Base-by-base conservation (phyloP, 192 early-diverging fungal species). In the Diversispora epigaea region DNA sequence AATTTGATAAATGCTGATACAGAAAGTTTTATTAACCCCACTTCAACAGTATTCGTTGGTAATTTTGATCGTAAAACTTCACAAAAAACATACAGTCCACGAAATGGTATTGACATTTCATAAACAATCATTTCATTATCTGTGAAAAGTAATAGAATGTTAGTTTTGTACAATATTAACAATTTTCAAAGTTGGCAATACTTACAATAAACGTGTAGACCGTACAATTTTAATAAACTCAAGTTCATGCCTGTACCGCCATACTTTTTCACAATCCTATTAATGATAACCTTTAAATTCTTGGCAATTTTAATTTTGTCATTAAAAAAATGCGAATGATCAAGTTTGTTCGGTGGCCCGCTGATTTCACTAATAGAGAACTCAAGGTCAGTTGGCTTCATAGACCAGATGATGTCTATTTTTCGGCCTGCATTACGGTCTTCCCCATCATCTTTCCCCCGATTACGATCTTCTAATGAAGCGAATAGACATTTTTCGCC, bases 351-450 rank as follows among this genome's bases (percentile, higher is more conserved):
- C 17, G 66, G 66, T 19, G n/a, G 22, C 22, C 66, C 66, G 4
- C 43, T 67, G 21, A 67, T 41, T 68, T 50, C 10, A 0, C 66
- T 11, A 12, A 68, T 49, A 4, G 66, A 49, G 7, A 68, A 68
- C 49, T 68, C 66, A 7, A 68, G 44, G 4, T 68, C 66, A 3
- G 46, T 68, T 47, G 19, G 44, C 17, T 67, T 67, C 45, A 67
- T 67, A 2, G 65, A 47, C 65, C 65, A 67, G 3, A 67, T 67
- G 19, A 67, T 67, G 19, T 47, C 65, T 19, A 67, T 67, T 45
- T 67, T 45, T 4, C 41, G 15, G 3, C 65, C 65, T 49, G 17
- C 1, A 46, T 43, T 67, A 6, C 65, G 40, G 65, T 67, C 43
- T 67, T 67, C 44, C n/a, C 17, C 43, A n/a, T 67, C 65, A 21